These are phyloP conservation scores for Elongisporangium prolatum DNA, from an alignment of 352 stramenopile genomes.

Conservation along the genomic window DNA sequence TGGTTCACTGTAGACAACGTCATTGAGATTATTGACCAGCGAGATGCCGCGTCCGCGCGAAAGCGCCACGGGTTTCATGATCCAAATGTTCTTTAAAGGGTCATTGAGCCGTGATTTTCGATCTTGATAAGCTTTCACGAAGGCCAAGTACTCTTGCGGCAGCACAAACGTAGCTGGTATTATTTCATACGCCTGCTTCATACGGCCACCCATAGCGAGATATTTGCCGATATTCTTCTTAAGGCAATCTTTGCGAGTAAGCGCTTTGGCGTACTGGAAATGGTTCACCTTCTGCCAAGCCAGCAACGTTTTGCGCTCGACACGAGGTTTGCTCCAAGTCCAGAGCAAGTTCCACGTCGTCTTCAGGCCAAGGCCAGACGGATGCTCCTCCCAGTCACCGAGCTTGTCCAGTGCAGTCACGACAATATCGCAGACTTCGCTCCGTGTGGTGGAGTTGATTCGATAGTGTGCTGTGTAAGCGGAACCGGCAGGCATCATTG, in stretches of 20 bases:
- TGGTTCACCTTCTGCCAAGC: conserved; percentile 94
- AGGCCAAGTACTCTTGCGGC: conserved; percentile 89
- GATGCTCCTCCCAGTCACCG: conserved; percentile 68
- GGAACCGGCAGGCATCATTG: conserved; percentile 26
- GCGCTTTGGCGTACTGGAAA: conserved; percentile 85
- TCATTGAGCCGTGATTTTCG: conserved; percentile 6
- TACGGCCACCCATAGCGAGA: conserved; percentile 30
- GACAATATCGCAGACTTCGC: conserved; percentile 84
- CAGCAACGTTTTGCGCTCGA: conserved; percentile 79
- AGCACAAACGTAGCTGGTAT: conserved; percentile 92
- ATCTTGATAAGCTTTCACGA: conserved; percentile 83
- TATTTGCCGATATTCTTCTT: conserved; percentile 84
- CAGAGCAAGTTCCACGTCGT: conserved; percentile 91
- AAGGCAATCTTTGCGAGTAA: conserved; percentile 94
- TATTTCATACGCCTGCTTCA: conserved; percentile 83
- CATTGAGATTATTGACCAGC: conserved; percentile 81
- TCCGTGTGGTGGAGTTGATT: conserved; percentile 70
- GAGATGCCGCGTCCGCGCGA: conserved; percentile 92
- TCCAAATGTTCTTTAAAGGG: conserved; percentile 86
- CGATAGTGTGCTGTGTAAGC: conserved; percentile 67
- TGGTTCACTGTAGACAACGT: conserved; percentile 86
- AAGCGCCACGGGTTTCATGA: conserved; percentile 92
- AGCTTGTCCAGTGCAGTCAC: conserved; percentile 54
- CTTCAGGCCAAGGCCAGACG: conserved; percentile 74
- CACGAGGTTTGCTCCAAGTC: conserved; percentile 88